phyloP scores from a whole-genome alignment of 768 basidiomycete species.

The Termitomyces eurrhizus region DNA sequence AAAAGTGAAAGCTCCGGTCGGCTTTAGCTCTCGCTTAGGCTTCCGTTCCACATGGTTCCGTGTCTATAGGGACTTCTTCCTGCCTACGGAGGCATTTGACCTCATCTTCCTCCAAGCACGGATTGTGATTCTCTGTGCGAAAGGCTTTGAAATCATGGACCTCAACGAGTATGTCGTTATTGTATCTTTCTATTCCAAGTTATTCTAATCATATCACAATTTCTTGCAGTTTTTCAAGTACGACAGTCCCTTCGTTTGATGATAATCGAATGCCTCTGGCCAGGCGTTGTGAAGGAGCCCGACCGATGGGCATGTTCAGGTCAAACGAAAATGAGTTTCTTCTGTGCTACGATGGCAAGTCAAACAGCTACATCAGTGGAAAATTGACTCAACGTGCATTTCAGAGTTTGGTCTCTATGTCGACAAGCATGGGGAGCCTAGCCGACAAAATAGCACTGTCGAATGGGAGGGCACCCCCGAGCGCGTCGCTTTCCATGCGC shows the following conservation, averaged over 20 bases:
- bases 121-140: constrained; percentile 89
- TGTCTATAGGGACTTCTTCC: constrained; percentile 89
- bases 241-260: constrained; percentile 61
- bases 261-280: too few relatives aligned
- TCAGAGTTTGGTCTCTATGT: constrained; percentile 93
- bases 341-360: constrained; percentile 86
- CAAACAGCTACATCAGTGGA: not conserved
- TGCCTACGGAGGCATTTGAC: constrained; percentile 88
- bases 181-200: not conserved
- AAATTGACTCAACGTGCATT: not conserved
- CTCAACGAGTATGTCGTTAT: constrained; percentile 68
- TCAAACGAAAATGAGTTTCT: constrained; percentile 90
- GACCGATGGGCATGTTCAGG: constrained; percentile 93
- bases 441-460: constrained; percentile 67
- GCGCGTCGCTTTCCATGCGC: constrained; percentile 85
- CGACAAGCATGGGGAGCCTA: constrained; percentile 89
- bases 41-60: constrained; percentile 91
- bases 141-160: constrained; percentile 98
- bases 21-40: constrained; percentile 69
- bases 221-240: constrained; percentile 68
- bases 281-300: constrained; percentile 8
- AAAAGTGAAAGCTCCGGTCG: constrained; percentile 63
- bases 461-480: constrained; percentile 97
- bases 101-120: constrained; percentile 91
- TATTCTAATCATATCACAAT: not conserved